phyloP scores from a whole-genome alignment of 2,329 filamentous ascomycete species.

The Aureobasidium sp. region DNA sequence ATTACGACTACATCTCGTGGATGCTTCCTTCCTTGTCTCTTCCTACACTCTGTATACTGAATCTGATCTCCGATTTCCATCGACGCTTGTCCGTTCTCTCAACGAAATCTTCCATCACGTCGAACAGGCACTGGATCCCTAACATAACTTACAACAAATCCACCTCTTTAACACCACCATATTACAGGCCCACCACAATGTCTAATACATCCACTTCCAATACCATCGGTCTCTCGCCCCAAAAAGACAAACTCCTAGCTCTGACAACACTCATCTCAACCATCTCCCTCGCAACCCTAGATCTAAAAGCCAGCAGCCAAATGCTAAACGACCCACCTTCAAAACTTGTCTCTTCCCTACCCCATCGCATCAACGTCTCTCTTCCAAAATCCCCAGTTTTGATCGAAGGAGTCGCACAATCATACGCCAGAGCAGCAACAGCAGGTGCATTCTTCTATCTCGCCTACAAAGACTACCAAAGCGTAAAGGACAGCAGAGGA shows the following conservation, averaged over 20 bases:
- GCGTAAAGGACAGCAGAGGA: neutral
- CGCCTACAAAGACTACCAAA: neutral
- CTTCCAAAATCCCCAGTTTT: neutral
- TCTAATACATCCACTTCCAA: no score
- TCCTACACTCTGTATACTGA: no score
- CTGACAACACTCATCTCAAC: neutral
- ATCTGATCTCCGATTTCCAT: no score
- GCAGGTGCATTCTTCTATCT: neutral
- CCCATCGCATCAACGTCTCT: neutral
- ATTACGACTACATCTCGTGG: neutral
- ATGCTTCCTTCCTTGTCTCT: neutral
- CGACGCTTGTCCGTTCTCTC: no score
- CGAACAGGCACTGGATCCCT: no score
- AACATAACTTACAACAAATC: neutral
- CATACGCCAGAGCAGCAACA: neutral
- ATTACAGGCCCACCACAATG: no score
- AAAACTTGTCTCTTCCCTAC: neutral
- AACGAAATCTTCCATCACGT: no score
- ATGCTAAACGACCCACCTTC: neutral
- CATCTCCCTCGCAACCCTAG: neutral
- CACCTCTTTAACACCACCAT: no score
- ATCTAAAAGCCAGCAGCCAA: neutral
- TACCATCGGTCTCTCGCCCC: neutral
- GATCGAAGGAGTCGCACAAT: neutral
- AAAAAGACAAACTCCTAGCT: neutral